A percentile compares a stretch with the other conserved stretches of the same genome.
Conservation (phyloP, 2,329 filamentous ascomycete species). For the Penicillium nordicum region DNA sequence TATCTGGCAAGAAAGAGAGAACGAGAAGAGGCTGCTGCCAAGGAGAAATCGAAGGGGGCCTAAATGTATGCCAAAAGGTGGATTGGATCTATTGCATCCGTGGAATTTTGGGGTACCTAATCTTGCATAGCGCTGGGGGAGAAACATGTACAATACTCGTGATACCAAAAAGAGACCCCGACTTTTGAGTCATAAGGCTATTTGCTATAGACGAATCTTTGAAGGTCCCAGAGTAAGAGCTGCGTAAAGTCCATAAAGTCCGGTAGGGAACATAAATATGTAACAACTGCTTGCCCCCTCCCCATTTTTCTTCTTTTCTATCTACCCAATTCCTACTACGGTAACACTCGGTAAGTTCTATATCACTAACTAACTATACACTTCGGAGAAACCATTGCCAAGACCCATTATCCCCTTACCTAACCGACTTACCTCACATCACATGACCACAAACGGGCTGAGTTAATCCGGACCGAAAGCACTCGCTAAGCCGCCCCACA, state of each 20-base stretch:
- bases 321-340: not conserved
- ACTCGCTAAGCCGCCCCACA: slow-evolving; percentile 30
- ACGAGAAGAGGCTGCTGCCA: slow-evolving; percentile 38
- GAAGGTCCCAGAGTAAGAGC: not conserved
- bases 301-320: not conserved
- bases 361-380: not conserved
- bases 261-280: not conserved
- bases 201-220: not conserved
- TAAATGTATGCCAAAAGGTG: not conserved
- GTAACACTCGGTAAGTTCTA: not conserved
- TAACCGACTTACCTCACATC: not conserved
- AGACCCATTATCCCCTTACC: slow-evolving; percentile 6
- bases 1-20: slow-evolving; percentile 61
- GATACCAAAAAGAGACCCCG: not conserved
- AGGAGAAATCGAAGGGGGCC: slow-evolving; percentile 18
- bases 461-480: slow-evolving; percentile 17
- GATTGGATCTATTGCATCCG: not conserved
- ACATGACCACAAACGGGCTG: slow-evolving; percentile 5
- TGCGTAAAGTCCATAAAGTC: not conserved
- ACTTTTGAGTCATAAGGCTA: slow-evolving; percentile 1
- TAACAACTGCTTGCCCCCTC: too few relatives aligned
- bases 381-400: slow-evolving; percentile 4
- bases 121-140: slow-evolving; percentile 1
- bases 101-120: not conserved
- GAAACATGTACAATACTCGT: slow-evolving; percentile 3